Base-by-base conservation (phyloP, 371 early-diverging fungal genomes). In the Mucor lusitanicus region DNA sequence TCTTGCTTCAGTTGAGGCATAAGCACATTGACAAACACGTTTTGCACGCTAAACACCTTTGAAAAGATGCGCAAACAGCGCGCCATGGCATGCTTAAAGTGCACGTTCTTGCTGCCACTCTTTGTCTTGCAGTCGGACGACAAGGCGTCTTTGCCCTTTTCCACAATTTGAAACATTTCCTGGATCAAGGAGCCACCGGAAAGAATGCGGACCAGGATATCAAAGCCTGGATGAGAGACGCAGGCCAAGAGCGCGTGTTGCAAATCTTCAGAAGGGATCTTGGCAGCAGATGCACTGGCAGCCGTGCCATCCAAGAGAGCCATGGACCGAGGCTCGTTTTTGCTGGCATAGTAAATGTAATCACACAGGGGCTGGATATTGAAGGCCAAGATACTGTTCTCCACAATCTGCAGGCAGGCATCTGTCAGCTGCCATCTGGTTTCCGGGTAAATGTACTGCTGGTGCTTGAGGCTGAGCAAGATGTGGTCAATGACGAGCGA, bases 171-270 rank as follows among this genome's bases (percentile, higher is more conserved):
- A 69, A 93, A 87, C 6, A 95, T 63, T 48, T 83, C 81, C 12
- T 82, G 80, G 15, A 90, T 72, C 13, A 94, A 81, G 35, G 85
- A 79, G 12, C 92, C 86, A 11, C 93, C 93, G 1, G 89, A 87
- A 25, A 97, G 75, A 13, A 95, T 70, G 17, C 92, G 84, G 39
- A 85, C 78, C 37, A 90, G 64, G n/a, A 97, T 76, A 65, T 93
- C 90, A 67, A 91, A 96, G 2, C 94, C 97, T 0, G 96, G 95
- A 40, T 95, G 95, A 3, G 80, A 75, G 15, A 85, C 50, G 55
- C 68, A 74, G 0, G 61, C 30, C 4, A 79, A 25, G 13, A 71
- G 15, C 0, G 39, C 44, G 3, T 46, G 17, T 13, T 37, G 37
- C 11, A 65, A n/a, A 2, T 48, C 48, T 0, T 35, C 3, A 17